phyloP scores from a whole-genome alignment of 2,329 filamentous ascomycete species.

The Sporothrix pseudoabietina region DNA sequence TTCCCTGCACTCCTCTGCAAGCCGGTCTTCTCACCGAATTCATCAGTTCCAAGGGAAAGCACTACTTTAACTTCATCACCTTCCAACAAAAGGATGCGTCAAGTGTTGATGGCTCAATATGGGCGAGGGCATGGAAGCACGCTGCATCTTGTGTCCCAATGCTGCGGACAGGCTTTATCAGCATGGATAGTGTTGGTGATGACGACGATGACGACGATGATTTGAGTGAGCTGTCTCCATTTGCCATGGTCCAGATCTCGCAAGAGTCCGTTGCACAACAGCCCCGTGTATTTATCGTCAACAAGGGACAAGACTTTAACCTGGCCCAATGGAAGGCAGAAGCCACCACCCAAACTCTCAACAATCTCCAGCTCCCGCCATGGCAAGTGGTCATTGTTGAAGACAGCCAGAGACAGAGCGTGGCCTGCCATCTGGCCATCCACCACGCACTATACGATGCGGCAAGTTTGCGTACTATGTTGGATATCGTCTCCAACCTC shows the following conservation, averaged over 20 bases:
- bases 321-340: slow-evolving; percentile 45
- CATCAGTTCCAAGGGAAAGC: slow-evolving; percentile 62
- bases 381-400: slow-evolving; percentile 63
- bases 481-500: slow-evolving; percentile 58
- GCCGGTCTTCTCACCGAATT: slow-evolving; percentile 78
- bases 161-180: slow-evolving; percentile 72
- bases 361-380: slow-evolving; percentile 55
- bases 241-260: slow-evolving; percentile 71
- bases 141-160: slow-evolving; percentile 65
- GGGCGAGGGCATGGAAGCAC: slow-evolving; percentile 62
- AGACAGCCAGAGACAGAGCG: slow-evolving; percentile 39
- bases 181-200: slow-evolving; percentile 69
- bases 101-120: slow-evolving; percentile 38
- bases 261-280: slow-evolving; percentile 11
- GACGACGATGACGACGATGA: slow-evolving; percentile 56
- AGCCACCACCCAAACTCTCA: slow-evolving; percentile 42
- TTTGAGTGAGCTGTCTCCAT: slow-evolving; percentile 50
- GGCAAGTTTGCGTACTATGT: slow-evolving; percentile 65
- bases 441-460: slow-evolving; percentile 90
- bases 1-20: slow-evolving; percentile 80
- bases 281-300: not conserved
- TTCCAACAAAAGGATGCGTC: slow-evolving; percentile 50
- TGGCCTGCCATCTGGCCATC: slow-evolving; percentile 50
- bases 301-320: slow-evolving; percentile 37
- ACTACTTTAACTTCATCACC: slow-evolving; percentile 76